A percentile compares a stretch with the other conserved stretches of the same genome.
Evolutionary conservation across 192 early-diverging fungal species (phyloP).

Genomic region (Backusella parvicylindrica): DNA sequence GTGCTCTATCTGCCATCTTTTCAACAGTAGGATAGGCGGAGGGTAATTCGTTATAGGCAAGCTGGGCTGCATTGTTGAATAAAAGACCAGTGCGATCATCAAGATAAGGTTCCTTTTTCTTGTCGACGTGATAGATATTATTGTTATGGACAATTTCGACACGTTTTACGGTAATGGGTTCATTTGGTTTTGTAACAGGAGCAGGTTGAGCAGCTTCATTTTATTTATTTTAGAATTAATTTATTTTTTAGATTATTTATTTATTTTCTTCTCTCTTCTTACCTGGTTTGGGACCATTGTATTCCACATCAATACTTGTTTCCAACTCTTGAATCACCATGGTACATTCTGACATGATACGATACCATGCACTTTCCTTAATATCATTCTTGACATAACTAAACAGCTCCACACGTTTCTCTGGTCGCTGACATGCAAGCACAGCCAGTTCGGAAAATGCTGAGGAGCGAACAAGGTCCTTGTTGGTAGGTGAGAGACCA

Average conservation of each 20-base stretch:
- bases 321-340: slow-evolving; percentile 6
- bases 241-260: no score
- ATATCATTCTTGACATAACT: neutral
- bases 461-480: neutral
- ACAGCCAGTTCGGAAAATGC: slow-evolving; percentile 17
- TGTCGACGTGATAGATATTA: neutral
- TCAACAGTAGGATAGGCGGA: neutral
- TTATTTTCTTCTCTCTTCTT: neutral
- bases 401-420: slow-evolving; percentile 2
- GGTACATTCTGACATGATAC: slow-evolving; percentile 4
- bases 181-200: neutral
- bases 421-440: neutral
- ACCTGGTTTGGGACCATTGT: slow-evolving; percentile 2
- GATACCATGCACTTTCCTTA: slow-evolving; percentile 9
- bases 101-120: neutral
- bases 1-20: neutral
- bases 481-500: neutral
- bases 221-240: no score
- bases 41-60: neutral
- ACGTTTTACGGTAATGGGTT: neutral
- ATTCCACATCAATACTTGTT: slow-evolving; percentile 12
- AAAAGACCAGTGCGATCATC: slow-evolving; percentile 5
- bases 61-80: neutral
- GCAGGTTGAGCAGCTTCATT: neutral
- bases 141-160: neutral